These are phyloP conservation scores for Epithemia pelagica DNA, from an alignment of 108 stramenopile genomes.

Conservation along the genomic window DNA sequence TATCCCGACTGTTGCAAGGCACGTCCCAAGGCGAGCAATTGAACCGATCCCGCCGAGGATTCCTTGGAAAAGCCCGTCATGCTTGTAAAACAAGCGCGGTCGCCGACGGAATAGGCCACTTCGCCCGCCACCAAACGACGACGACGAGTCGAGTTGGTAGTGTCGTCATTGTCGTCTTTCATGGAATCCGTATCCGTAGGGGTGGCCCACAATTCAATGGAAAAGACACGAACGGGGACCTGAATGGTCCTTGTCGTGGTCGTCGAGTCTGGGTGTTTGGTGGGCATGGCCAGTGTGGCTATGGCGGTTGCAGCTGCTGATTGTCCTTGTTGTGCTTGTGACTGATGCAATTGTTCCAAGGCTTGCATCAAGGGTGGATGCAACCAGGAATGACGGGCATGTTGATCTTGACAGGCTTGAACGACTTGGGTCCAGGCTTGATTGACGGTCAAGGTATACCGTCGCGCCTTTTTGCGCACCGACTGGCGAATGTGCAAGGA, in stretches of 20 bases:
- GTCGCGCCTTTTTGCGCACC: constrained; percentile 56
- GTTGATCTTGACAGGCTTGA: constrained; percentile 71
- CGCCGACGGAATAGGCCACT: constrained; percentile 74
- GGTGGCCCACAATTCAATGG: constrained; percentile 72
- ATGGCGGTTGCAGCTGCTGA: too few species aligned
- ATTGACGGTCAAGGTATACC: constrained; percentile 59
- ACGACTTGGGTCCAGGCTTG: constrained; percentile 58
- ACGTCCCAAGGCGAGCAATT: constrained; percentile 58
- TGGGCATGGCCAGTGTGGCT: not conserved
- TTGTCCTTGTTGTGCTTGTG: too few species aligned
- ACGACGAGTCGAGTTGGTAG: not conserved
- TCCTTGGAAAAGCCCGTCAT: constrained; percentile 70
- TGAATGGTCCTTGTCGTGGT: too few species aligned
- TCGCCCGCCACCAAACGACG: constrained; percentile 73
- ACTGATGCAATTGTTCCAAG: constrained; percentile 19
- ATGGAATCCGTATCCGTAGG: too few species aligned
- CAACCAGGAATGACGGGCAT: constrained; percentile 68
- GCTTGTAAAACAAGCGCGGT: constrained; percentile 53
- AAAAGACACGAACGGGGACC: constrained; percentile 56
- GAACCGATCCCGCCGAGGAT: constrained; percentile 76
- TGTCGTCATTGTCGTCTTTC: not conserved
- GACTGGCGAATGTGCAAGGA: constrained; percentile 66
- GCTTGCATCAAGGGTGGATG: constrained; percentile 66
- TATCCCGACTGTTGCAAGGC: constrained; percentile 43
- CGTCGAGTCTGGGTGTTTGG: not conserved